These are phyloP conservation scores for Penicillium sp. DNA, from an alignment of 2,329 filamentous ascomycete genomes.

Conservation along the genomic window DNA sequence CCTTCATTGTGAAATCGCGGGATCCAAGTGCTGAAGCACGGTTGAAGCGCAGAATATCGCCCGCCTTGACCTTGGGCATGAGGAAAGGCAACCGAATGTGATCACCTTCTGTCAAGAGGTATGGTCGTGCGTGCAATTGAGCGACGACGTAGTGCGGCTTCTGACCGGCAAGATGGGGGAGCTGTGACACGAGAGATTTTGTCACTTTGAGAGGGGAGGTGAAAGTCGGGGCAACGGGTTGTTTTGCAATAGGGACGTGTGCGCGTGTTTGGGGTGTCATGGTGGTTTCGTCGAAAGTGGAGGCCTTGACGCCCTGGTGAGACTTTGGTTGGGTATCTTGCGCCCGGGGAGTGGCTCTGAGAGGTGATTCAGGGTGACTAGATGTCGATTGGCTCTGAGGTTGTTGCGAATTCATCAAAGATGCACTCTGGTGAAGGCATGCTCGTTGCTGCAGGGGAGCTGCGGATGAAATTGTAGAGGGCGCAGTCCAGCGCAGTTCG, in stretches of 20 bases:
- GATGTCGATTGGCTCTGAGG: slow-evolving; percentile 31
- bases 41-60: slow-evolving; percentile 84
- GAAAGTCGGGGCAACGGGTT: slow-evolving; percentile 40
- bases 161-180: slow-evolving; percentile 46
- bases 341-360: slow-evolving; percentile 26
- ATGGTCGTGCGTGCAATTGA: slow-evolving; percentile 50
- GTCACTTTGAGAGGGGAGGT: slow-evolving; percentile 40
- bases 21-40: slow-evolving; percentile 79
- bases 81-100: slow-evolving; percentile 73
- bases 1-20: slow-evolving; percentile 85
- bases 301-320: slow-evolving; percentile 8
- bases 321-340: slow-evolving; percentile 24
- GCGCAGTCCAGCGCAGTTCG: slow-evolving; percentile 27
- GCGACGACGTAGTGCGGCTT: slow-evolving; percentile 48
- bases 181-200: slow-evolving; percentile 41
- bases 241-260: slow-evolving; percentile 32
- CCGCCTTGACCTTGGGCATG: slow-evolving; percentile 72
- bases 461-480: slow-evolving; percentile 22
- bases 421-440: slow-evolving; percentile 42
- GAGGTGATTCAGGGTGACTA: slow-evolving; percentile 30
- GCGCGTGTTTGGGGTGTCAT: slow-evolving; percentile 23
- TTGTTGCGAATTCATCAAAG: slow-evolving; percentile 22
- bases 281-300: slow-evolving; percentile 13
- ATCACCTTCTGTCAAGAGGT: slow-evolving; percentile 62
- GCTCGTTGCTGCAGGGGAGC: slow-evolving; percentile 37